Percentiles rank a stretch among this genome's conserved stretches.
phyloP scores from a whole-genome alignment of 2,329 filamentous ascomycete species.

The Emergomyces orientalis region DNA sequence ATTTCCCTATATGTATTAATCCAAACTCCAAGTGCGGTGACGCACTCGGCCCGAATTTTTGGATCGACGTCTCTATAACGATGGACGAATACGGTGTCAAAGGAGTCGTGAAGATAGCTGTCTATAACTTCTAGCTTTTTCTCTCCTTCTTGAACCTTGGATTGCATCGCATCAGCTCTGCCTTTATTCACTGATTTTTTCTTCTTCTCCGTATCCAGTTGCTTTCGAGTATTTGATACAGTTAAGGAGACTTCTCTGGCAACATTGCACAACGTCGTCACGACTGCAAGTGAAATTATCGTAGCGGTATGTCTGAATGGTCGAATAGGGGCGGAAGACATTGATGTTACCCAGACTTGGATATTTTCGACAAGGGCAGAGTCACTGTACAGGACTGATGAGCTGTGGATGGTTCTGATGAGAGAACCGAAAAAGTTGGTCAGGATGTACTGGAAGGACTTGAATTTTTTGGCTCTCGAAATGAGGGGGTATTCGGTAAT shows the following conservation, averaged over 20 bases:
- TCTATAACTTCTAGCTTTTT: conserved; percentile 61
- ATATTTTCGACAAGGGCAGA: conserved; percentile 74
- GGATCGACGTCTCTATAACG: conserved; percentile 91
- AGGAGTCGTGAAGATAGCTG: conserved; percentile 69
- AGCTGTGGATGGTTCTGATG: conserved; percentile 68
- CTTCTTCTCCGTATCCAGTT: conserved; percentile 68
- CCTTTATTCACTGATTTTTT: conserved; percentile 65
- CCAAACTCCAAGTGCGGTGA: conserved; percentile 79
- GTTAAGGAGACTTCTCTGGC: conserved; percentile 61
- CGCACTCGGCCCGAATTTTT: conserved; percentile 78
- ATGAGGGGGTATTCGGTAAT: conserved; percentile 88
- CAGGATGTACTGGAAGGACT: conserved; percentile 68
- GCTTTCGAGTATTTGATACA: conserved; percentile 66
- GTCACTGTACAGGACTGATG: conserved; percentile 71
- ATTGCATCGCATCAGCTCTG: conserved; percentile 63
- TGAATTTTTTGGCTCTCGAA: conserved; percentile 65
- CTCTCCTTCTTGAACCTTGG: conserved; percentile 60
- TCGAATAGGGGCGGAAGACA: conserved; percentile 79
- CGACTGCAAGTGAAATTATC: conserved; percentile 69
- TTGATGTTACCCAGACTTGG: conserved; percentile 76
- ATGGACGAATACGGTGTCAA: conserved; percentile 89
- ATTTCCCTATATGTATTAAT: conserved; percentile 73
- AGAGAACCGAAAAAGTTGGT: conserved; percentile 70
- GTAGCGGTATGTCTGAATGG: conserved; percentile 93
- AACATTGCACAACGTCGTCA: conserved; percentile 65